Evolutionary conservation across 768 basidiomycete genomes (phyloP), one percentile per base, ranked within the genome.

Genomic region (Amylocystis lapponica): DNA sequence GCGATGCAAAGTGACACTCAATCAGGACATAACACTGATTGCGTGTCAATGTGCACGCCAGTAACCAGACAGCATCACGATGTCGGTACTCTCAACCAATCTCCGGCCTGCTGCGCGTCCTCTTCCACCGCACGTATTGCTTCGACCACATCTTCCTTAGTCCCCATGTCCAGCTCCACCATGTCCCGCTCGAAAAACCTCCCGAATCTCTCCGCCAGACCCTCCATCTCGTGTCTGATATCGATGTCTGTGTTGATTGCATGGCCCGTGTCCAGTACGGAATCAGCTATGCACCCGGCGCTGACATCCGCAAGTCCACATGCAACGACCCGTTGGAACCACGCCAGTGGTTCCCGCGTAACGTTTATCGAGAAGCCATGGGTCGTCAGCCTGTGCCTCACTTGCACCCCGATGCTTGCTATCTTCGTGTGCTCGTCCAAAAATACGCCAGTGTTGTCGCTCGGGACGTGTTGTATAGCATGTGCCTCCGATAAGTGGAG

Each of bases 301-400:
- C 69, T 76, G 30, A 98, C 91, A 46, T 88, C 85, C 9, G 71
- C 74, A 36, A 97, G 68, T 3, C 96, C 96, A 62, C 96, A 99
- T 2, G 95, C 96, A 4, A 95, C 79, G 39, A 98, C 75, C 44
- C 76, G 69, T 54, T 86, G 71, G 58, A 99, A 97, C 95, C 95
- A 98, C 19, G 67, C 50, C 20, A 81, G 59, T 4, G 92, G 91
- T 50, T 96, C 85, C 22, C 62, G 64, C 0, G 91, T 90, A 46
- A 97, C 70, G 63, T 99, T 99, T 59, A 97, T 67, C 1, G 93
- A 79, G 65, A 99, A 96, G 1, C 96, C 96, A 60, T 99, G 96
- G 20, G 83, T 86, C 33, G 96, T 95, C 43, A 99, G 75, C 33
- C 95, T 78, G 58, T 97, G 94, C 43, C 93, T 82, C 41, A 98